Base-by-base conservation (phyloP, 2,329 filamentous ascomycete genomes). In the Sporothrix protearum region DNA sequence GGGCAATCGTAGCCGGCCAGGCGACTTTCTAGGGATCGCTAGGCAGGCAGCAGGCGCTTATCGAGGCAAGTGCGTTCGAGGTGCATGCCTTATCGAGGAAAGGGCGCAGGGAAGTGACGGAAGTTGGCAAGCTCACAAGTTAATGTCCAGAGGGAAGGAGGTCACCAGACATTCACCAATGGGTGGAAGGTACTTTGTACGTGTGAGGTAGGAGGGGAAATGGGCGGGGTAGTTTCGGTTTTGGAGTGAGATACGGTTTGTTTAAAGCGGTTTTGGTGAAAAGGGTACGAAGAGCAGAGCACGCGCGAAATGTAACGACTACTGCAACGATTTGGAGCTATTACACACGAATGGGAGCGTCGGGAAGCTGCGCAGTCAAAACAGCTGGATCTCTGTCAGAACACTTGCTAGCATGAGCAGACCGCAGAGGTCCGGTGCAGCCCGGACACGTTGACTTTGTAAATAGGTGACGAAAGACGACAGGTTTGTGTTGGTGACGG, bases 41-140 rank as follows among this genome's bases (percentile, higher is more conserved):
- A 42, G 36, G 64, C 45, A 67, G 63, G 63, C 63, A 67, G 42
- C 59, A 45, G 36, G 59, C 28, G 63, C 64, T 67, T 66, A 66
- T 66, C 63, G 42, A 67, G 64, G 64, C 64, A 36, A 51, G 64
- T 36, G 19, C 8, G 42, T 16, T 51, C 42, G 28, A 33, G 3
- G 63, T 42, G n/a, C 51, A 28, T 53, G 63, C 63, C 64, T 67
- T 67, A 67, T 67, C 42, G 45, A 45, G 9, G 4, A 28, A 66
- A 9, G 36, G 33, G 45, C 36, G 36, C n/a, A 47, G 25, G 2
- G 63, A 47, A 66, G 39, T 25, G 45, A n/a, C 3, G 45, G 19
- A 51, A 67, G 10, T 4, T 5, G 12, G 25, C 53, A 16, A 57
- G 12, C 4, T 25, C 25, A 25, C 42, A 47, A 47, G 42, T 47